Evolutionary conservation across 1,284 basidiomycete genomes (phyloP).

Genomic region (Ceratobasidium sp.): DNA sequence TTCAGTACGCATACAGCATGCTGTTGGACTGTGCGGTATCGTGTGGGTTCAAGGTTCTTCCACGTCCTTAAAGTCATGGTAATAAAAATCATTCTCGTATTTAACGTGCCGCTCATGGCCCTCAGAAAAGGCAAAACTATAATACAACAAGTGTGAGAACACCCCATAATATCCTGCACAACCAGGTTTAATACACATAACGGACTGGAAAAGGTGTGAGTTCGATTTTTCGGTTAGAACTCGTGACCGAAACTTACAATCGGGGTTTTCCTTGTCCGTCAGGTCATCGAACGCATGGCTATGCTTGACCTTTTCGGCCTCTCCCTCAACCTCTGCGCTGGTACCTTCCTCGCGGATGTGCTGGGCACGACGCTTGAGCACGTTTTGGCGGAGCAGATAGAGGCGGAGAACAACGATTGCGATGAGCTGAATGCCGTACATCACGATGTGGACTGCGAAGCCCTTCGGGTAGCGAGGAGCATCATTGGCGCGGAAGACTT

Average conservation of each 20-base stretch:
- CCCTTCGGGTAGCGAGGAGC: constrained; percentile 62
- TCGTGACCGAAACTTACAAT: constrained; percentile 56
- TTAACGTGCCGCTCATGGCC: neutral
- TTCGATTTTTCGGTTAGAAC: neutral
- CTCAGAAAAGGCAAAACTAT: constrained; percentile 4
- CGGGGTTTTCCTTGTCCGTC: constrained; percentile 63
- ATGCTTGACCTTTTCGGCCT: constrained; percentile 58
- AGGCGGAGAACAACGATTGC: constrained; percentile 60
- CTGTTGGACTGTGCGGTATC: too few species aligned
- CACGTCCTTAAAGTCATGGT: too few species aligned
- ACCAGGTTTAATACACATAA: constrained; percentile 56
- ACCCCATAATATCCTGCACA: neutral
- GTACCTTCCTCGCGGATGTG: constrained; percentile 46
- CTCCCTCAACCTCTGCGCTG: constrained; percentile 50
- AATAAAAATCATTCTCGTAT: neutral
- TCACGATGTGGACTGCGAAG: constrained; percentile 62
- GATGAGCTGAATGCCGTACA: constrained; percentile 62
- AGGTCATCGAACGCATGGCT: constrained; percentile 63
- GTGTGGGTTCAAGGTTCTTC: too few species aligned
- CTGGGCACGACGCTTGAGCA: constrained; percentile 57
- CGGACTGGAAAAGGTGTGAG: constrained; percentile 54
- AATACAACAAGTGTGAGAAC: constrained; percentile 5
- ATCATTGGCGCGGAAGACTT: constrained; percentile 63
- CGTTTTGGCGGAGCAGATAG: constrained; percentile 61
- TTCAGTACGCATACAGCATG: too few species aligned